These are phyloP conservation scores for Trametes villosa DNA, from an alignment of 768 basidiomycete species.

Conservation along the genomic window DNA sequence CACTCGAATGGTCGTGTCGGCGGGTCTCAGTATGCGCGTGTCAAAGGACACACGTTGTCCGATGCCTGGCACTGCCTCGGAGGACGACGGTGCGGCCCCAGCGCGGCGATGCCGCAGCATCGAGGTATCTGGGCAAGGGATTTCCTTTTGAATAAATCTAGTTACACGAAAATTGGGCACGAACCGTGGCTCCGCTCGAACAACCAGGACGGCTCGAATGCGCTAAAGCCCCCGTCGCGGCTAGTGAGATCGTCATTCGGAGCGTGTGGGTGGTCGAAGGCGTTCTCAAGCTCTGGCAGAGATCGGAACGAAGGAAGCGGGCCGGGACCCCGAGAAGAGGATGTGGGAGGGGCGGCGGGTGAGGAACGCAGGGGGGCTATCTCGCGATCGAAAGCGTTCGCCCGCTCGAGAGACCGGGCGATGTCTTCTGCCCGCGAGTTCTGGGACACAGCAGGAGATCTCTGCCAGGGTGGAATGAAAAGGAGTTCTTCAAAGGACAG, in stretches of 20 bases:
- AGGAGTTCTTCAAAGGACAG: not conserved
- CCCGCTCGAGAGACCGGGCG: constrained; percentile 10
- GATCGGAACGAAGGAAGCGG: not conserved
- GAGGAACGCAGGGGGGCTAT: constrained; percentile 18
- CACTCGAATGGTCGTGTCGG: no score
- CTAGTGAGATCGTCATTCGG: not conserved
- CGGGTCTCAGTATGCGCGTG: no score
- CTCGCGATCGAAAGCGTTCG: constrained; percentile 18
- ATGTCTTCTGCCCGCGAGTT: not conserved
- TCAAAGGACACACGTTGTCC: no score
- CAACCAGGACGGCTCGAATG: not conserved
- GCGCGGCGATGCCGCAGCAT: no score
- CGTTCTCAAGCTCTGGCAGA: no score
- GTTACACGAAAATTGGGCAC: not conserved
- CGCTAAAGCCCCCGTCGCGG: not conserved
- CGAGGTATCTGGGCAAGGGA: not conserved
- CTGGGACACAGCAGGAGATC: not conserved
- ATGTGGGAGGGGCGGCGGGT: not conserved
- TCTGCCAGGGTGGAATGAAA: not conserved
- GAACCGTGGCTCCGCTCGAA: not conserved
- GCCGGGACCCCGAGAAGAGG: not conserved
- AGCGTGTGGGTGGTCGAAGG: not conserved
- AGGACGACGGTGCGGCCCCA: no score
- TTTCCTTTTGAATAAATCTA: not conserved
- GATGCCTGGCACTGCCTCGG: no score